These are phyloP conservation scores for Diversispora epigaea DNA, from an alignment of 192 early-diverging fungal genomes.

Conservation along the genomic window DNA sequence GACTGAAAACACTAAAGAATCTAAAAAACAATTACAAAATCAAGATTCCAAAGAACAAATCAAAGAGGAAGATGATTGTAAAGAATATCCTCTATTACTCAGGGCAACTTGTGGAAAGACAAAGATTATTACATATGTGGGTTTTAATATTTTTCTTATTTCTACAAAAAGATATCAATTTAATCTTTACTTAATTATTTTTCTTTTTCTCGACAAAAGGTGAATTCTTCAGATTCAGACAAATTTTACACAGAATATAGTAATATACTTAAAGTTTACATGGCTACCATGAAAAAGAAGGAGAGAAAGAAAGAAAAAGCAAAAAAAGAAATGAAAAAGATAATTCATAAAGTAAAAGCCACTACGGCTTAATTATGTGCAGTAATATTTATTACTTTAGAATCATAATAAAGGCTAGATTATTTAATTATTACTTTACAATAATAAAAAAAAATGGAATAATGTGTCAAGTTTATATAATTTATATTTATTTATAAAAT, in stretches of 20 bases:
- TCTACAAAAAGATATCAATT: not conserved
- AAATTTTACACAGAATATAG: slow-evolving; percentile 42
- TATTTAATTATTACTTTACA: not conserved
- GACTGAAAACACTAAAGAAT: too few species aligned
- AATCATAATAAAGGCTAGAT: not conserved
- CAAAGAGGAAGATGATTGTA: slow-evolving; percentile 26
- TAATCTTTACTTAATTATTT: not conserved
- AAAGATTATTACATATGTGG: slow-evolving; percentile 48
- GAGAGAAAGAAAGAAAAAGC: slow-evolving; percentile 49
- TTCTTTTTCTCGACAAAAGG: slow-evolving; percentile 26
- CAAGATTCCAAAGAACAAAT: slow-evolving; percentile 1
- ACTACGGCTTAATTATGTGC: slow-evolving; percentile 3
- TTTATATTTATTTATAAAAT: too few species aligned
- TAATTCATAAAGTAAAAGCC: slow-evolving; percentile 17
- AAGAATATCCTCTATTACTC: slow-evolving; percentile 44
- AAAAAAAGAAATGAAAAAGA: slow-evolving; percentile 35
- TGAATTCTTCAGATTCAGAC: slow-evolving; percentile 39
- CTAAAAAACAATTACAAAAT: slow-evolving; percentile 29
- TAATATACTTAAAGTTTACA: slow-evolving; percentile 45
- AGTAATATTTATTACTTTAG: not conserved
- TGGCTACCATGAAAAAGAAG: slow-evolving; percentile 53
- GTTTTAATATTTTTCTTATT: slow-evolving; percentile 1
- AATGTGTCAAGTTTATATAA: too few species aligned
- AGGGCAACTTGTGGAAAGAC: slow-evolving; percentile 38
- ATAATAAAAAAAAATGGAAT: too few species aligned